Evolutionary conservation across 108 stramenopile species (phyloP), one percentile per base, ranked within the genome.

Genomic region (Fragilaria radians): DNA sequence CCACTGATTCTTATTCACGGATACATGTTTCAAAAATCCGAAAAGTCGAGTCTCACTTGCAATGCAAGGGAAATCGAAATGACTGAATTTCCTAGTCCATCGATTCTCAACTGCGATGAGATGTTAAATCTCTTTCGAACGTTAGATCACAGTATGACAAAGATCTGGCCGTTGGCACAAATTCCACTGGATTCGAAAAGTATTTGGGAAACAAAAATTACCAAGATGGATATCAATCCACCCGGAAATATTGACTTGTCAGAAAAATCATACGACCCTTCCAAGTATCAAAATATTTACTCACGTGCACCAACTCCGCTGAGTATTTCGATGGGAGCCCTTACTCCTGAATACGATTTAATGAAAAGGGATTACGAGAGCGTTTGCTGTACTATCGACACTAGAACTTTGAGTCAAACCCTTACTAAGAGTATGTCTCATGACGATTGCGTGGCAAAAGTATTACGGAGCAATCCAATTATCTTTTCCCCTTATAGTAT

Each of bases 401-500:
- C 62, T 4, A 28, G 29, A 4, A 58, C 23, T 52, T 52, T 79
- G 17, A 63, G 63, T 2, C 60, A 66, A 30, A 9, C 31, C 7
- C 42, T 79, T 32, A 46, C 53, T 27, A 22, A 48, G 32, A 62
- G 71, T 28, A 61, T 73, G 46, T 49, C 67, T 4, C 1, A 54
- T 11, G 77, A 78, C 32, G 25, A 32, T 18, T n/a, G 33, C 4
- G 22, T 78, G n/a, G 48, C 64, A 0, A 26, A 53, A 19, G 54
- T 26, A 36, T 48, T 78, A 33, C 54, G 48, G 27, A 28, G 21
- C 19, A 29, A 57, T 0, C 23, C 49, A 9, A 32, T 5, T 26
- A 49, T 79, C 25, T 74, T 69, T 18, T 71, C 85, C 60, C 78
- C 78, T 17, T 72, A 70, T 29, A 57, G 78, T 46, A 48, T 82